Evolutionary conservation across 2,329 filamentous ascomycete species (phyloP), one percentile per base, ranked within the genome.

Genomic region (Exophiala calicioides): DNA sequence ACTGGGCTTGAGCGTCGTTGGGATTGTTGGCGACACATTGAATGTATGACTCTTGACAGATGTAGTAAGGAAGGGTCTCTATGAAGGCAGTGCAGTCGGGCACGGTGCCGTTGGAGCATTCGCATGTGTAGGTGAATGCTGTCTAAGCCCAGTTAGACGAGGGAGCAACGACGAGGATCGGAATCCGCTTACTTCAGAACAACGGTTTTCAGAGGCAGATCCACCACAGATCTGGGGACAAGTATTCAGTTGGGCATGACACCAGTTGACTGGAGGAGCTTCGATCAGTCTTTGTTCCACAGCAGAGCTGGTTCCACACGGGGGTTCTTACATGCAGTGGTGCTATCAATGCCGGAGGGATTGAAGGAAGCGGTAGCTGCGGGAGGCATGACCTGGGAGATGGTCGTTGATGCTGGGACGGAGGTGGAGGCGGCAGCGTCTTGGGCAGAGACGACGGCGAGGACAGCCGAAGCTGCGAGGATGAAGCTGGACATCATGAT

Each of bases 161-260:
- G 27, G 20, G 20, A 20, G 19, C 13, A 13, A 30, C 19, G 13
- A 18, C 2, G 21, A 8, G n/a, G 23, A 16, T 16, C 20, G 27
- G 12, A 3, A n/a, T 12, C 20, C 39, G 67, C 78, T 63, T 74
- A 85, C 82, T 26, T 67, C 33, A 53, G 80, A 71, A 63, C 82
- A 86, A 37, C 60, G 65, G 69, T 84, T 84, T 53, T 61, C 59
- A 52, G 62, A 66, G 56, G 71, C 67, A 53, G 64, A 60, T 53
- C 74, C 73, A 52, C 72, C 72, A 67, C 82, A 86, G 54, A 85
- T 72, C 47, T 73, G 62, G 12, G 77, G 78, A 68, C 82, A 86
- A 33, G 74, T 75, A 66, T 81, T 80, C 51, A 67, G 66, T 68
- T 85, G 70, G 53, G 73, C 78, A 43, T 66, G 64, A 63, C 82